A percentile compares a stretch with the other conserved stretches of the same genome.
Conservation (phyloP, 768 basidiomycete genomes). For the Agrocybe chaxingu region DNA sequence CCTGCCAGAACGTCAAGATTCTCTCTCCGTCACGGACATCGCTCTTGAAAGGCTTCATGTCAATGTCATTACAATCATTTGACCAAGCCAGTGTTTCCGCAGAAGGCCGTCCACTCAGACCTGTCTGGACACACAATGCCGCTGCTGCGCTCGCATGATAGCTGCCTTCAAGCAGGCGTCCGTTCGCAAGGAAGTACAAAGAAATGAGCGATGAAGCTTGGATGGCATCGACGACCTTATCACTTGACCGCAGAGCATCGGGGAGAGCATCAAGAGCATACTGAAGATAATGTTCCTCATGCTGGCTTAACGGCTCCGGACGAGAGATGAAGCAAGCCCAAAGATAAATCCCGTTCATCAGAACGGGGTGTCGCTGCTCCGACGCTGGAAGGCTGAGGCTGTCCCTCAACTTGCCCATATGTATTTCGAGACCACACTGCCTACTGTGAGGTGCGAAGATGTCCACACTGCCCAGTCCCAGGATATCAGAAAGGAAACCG, state of each 20-base stretch:
- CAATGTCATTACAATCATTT: conserved; percentile 34
- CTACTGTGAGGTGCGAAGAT: conserved; percentile 74
- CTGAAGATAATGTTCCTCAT: conserved; percentile 70
- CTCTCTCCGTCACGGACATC: conserved; percentile 66
- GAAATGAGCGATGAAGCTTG: conserved; percentile 76
- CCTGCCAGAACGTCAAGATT: conserved; percentile 80
- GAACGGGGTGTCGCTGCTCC: conserved; percentile 70
- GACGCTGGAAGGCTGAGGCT: conserved; percentile 48
- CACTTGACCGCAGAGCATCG: conserved; percentile 55
- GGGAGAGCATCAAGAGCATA: conserved; percentile 60
- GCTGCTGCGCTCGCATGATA: conserved; percentile 76
- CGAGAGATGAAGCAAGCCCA: conserved; percentile 83
- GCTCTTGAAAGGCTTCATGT: conserved; percentile 57
- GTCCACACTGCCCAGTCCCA: conserved; percentile 50
- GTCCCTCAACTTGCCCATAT: conserved; percentile 64
- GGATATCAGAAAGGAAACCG: conserved; percentile 12
- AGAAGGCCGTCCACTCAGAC: conserved; percentile 51
- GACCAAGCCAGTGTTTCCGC: conserved; percentile 32
- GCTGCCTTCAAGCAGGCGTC: conserved; percentile 73
- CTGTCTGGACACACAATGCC: conserved; percentile 69
- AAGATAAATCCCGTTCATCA: conserved; percentile 79
- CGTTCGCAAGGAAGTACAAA: conserved; percentile 73
- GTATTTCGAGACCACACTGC: conserved; percentile 69
- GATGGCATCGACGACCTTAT: conserved; percentile 65
- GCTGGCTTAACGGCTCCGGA: conserved; percentile 63